A percentile compares a stretch with the other conserved stretches of the same genome.
Evolutionary conservation across 306 rosid genomes (phyloP).

Genomic region (Luffa aegyptiaca): DNA sequence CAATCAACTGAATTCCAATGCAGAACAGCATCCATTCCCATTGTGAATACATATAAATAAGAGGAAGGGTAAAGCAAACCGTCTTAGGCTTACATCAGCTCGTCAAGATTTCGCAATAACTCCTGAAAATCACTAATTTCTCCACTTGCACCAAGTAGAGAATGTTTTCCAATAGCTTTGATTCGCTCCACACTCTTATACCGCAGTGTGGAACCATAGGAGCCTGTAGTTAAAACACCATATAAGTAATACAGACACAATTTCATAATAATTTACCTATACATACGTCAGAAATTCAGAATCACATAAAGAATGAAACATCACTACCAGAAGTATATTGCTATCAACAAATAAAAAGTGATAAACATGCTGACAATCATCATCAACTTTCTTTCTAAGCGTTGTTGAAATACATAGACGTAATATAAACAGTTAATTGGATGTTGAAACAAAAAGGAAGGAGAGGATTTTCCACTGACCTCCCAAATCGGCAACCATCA

Average conservation of each 20-base stretch:
- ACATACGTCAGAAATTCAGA: not conserved
- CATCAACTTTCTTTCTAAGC: not conserved
- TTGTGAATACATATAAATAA: not conserved
- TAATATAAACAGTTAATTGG: not conserved
- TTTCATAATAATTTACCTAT: not conserved
- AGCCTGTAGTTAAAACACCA: slow-evolving; percentile 40
- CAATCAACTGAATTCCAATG: not conserved
- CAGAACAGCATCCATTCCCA: not conserved
- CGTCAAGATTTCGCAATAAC: slow-evolving; percentile 62
- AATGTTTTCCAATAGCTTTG: slow-evolving; percentile 81
- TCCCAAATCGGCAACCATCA: slow-evolving; percentile 95
- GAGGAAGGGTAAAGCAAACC: not conserved
- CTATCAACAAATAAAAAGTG: not conserved
- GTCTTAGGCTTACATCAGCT: slow-evolving; percentile 53
- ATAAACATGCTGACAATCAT: not conserved
- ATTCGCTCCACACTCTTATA: slow-evolving; percentile 82
- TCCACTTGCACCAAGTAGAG: slow-evolving; percentile 90
- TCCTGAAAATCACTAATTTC: slow-evolving; percentile 97
- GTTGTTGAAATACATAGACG: not conserved
- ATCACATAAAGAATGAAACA: not conserved
- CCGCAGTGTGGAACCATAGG: slow-evolving; percentile 91
- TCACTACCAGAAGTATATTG: not conserved
- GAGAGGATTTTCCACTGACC: slow-evolving; percentile 31
- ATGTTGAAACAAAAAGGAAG: not conserved
- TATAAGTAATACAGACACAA: not conserved